phyloP scores from a whole-genome alignment of 2,329 filamentous ascomycete species.

The Apiospora rasikravindrae region DNA sequence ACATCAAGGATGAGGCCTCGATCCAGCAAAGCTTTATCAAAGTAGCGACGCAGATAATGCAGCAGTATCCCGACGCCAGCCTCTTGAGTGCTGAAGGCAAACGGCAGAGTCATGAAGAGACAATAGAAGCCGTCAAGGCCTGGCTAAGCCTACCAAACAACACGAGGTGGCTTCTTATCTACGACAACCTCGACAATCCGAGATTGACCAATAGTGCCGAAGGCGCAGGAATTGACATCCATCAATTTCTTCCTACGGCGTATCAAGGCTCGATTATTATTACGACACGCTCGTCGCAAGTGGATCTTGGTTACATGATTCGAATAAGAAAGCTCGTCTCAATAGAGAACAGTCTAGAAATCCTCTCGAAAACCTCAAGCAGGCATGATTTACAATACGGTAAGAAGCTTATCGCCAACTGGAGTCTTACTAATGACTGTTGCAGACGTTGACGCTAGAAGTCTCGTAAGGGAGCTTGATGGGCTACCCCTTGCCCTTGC shows the following conservation, averaged over 20 bases:
- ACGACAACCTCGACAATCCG: slow-evolving; percentile 49
- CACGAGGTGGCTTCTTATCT: slow-evolving; percentile 45
- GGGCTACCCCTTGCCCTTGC: slow-evolving; percentile 53
- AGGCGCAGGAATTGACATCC: slow-evolving; percentile 37
- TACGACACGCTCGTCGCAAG: slow-evolving; percentile 43
- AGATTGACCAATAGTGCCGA: slow-evolving; percentile 25
- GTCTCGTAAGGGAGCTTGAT: slow-evolving; percentile 43
- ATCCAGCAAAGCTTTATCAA: too few relatives aligned
- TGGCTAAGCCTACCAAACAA: slow-evolving; percentile 45
- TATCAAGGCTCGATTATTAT: slow-evolving; percentile 49
- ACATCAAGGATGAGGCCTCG: slow-evolving; percentile 23
- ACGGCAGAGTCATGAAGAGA: slow-evolving; percentile 29
- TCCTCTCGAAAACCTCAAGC: slow-evolving; percentile 37
- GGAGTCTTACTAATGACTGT: not conserved
- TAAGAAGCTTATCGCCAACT: slow-evolving; percentile 27
- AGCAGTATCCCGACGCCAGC: slow-evolving; percentile 24
- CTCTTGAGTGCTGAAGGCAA: slow-evolving; percentile 19
- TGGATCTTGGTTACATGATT: slow-evolving; percentile 41
- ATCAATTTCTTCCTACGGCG: slow-evolving; percentile 35
- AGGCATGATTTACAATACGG: slow-evolving; percentile 32
- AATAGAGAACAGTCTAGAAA: slow-evolving; percentile 37
- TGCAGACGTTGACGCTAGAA: slow-evolving; percentile 36
- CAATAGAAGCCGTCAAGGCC: slow-evolving; percentile 39
- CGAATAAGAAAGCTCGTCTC: slow-evolving; percentile 39
- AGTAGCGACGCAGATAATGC: too few relatives aligned